Base-by-base conservation (phyloP, 768 basidiomycete genomes). In the Boletellus sp. region DNA sequence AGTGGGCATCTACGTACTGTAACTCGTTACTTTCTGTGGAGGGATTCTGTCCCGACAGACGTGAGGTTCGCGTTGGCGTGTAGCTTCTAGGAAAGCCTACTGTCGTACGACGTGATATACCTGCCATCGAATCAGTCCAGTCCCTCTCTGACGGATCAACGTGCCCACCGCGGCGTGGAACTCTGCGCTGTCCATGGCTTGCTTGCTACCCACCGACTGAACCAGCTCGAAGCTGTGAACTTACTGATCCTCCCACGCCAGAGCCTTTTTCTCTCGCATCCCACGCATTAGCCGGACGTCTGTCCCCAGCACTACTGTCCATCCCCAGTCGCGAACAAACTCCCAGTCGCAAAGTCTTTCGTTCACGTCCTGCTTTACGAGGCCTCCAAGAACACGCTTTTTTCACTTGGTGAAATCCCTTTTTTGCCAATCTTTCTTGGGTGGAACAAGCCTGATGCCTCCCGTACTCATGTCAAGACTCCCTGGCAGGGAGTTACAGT, bases 81-180 rank as follows among this genome's bases (percentile, higher is more conserved):
- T 3, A 23, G 31, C 17, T n/a, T 47, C 24, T 15, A 36, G 35
- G 34, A 42, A 51, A 40, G 37, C 65, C 22, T 50, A 66, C 50
- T 75, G 76, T 42, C 87, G 78, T 22, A 90, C 83, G 32, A 80
- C 73, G 28, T 84, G 74, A 51, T 91, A 91, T 5, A 91, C 88
- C 84, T 90, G 47, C n/a, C 36, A 63, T 45, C 17, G 10, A 40
- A 11, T 47, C 8, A 42, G 26, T 10, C 19, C 23, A 13, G 17
- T 47, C 23, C 20, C 40, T 36, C 20, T 42, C 22, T 23, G 43
- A 33, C 6, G 3, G 24, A 15, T 16, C n/a, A 43, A 34, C 7
- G 37, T 17, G 19, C 11, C 38, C 24, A 81, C 81, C 46, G 78
- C 73, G 38, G 80, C 79, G 47, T 84, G 83, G 56, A 84, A 84